These are phyloP conservation scores for Chaetomiaceae sp. DNA, from an alignment of 2,329 filamentous ascomycete species.

Conservation along the genomic window DNA sequence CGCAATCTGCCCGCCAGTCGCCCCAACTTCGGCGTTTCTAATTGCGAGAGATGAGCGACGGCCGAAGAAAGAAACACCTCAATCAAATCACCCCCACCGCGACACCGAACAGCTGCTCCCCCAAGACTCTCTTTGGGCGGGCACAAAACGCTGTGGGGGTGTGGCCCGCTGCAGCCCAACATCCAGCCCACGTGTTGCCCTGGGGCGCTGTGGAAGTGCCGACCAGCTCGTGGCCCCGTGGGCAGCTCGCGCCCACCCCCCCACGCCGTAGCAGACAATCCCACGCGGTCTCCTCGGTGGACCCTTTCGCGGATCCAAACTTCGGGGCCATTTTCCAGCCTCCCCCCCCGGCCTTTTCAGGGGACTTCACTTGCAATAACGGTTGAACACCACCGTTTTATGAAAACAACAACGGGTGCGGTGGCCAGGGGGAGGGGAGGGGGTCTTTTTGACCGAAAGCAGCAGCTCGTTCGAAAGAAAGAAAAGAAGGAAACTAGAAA, in stretches of 20 bases:
- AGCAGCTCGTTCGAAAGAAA: not conserved
- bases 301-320: constrained; percentile 1
- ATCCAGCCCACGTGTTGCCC: not conserved
- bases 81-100: not conserved
- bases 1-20: not conserved
- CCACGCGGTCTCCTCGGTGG: not conserved
- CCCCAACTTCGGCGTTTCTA: not conserved
- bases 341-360: no score
- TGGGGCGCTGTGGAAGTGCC: no score
- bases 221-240: no score
- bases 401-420: not conserved
- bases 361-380: no score
- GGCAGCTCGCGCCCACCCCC: not conserved
- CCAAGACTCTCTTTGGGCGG: no score
- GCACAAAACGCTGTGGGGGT: no score
- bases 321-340: not conserved
- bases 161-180: not conserved
- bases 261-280: not conserved
- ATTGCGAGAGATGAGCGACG: not conserved
- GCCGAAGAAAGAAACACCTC: not conserved
- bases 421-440: not conserved
- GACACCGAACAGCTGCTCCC: not conserved
- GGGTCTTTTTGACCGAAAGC: not conserved
- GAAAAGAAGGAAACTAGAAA: no score
- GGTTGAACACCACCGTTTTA: constrained; percentile 4